A percentile compares a stretch with the other conserved stretches of the same genome.
These are phyloP conservation scores for Termitomyces bulborhizus DNA, from an alignment of 768 basidiomycete species.

Conservation along the genomic window DNA sequence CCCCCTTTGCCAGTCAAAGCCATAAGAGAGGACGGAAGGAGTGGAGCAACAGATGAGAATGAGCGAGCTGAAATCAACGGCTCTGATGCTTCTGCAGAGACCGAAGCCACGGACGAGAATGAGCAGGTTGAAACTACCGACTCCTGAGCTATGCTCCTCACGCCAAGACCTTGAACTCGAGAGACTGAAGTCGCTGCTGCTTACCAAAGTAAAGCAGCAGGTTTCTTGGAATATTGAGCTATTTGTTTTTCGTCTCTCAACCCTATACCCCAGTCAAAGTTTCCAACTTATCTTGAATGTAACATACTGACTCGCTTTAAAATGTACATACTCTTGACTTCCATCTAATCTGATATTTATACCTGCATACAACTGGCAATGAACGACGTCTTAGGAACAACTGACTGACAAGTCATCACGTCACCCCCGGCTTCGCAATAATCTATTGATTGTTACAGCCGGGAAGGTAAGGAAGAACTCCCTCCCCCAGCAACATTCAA, in stretches of 20 bases:
- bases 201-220: neutral
- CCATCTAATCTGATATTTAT: neutral
- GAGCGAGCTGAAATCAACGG: neutral
- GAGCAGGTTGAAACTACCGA: neutral
- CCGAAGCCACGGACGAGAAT: neutral
- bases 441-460: too few species aligned
- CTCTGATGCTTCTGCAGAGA: neutral
- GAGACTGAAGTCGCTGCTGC: neutral
- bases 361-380: neutral
- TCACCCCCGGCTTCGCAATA: too few species aligned
- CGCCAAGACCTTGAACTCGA: neutral
- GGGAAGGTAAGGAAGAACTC: too few species aligned
- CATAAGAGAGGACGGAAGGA: slow-evolving; percentile 13
- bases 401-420: neutral
- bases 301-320: neutral
- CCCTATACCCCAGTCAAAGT: neutral
- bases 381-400: neutral
- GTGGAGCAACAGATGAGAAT: slow-evolving; percentile 7
- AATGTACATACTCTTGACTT: neutral
- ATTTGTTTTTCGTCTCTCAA: neutral
- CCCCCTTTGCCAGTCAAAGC: slow-evolving; percentile 37
- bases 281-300: neutral
- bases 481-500: too few species aligned
- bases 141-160: neutral
- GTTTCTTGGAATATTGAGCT: neutral